phyloP scores from a whole-genome alignment of 805 yeast species.

The Cyberlindnera mrakii region DNA sequence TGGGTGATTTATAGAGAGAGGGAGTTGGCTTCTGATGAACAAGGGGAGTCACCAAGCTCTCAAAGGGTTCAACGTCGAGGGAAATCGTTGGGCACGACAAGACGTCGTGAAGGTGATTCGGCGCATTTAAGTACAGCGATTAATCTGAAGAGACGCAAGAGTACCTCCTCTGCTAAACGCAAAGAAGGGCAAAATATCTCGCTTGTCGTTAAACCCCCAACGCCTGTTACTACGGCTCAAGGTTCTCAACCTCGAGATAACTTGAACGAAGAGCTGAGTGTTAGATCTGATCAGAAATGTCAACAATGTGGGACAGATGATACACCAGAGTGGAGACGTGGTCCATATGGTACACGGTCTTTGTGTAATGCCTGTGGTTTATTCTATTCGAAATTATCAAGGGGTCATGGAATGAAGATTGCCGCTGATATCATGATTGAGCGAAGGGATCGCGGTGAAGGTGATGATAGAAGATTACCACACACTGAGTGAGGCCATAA shows the following conservation, averaged over 20 bases:
- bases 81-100: background rate
- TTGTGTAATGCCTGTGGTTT: constrained; percentile 92
- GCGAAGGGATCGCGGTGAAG: constrained; percentile 20
- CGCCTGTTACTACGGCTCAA: constrained; percentile 6
- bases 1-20: constrained; percentile 10
- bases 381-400: constrained; percentile 56
- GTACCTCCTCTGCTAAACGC: background rate
- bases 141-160: background rate
- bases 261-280: constrained; percentile 15
- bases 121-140: background rate
- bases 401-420: constrained; percentile 36
- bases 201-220: constrained; percentile 17
- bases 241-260: constrained; percentile 4
- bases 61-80: background rate
- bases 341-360: constrained; percentile 77
- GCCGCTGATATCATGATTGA: constrained; percentile 20
- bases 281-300: constrained; percentile 30
- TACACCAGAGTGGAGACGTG: constrained; percentile 93
- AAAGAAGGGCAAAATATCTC: constrained; percentile 7
- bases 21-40: background rate
- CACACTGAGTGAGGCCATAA: background rate
- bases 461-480: constrained; percentile 25
- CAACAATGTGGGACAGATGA: constrained; percentile 66
- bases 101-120: background rate
- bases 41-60: too few relatives aligned